phyloP scores from a whole-genome alignment of 2,329 filamentous ascomycete genomes.

The Microsporum audouinii region DNA sequence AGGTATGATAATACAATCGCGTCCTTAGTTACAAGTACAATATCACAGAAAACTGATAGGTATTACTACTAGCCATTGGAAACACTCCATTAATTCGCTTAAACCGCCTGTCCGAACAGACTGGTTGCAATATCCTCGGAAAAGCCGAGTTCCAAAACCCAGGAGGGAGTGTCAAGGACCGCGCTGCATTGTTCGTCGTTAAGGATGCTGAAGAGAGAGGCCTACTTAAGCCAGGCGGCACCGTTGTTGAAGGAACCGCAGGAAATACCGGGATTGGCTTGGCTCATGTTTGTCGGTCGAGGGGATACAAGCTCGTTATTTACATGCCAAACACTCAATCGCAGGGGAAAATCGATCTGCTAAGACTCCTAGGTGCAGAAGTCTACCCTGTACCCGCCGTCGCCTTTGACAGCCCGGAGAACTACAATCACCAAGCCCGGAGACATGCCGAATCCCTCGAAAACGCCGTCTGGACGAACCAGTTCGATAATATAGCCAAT shows the following conservation, averaged over 20 bases:
- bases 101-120: constrained; percentile 76
- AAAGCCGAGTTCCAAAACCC: constrained; percentile 99
- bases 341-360: constrained; percentile 90
- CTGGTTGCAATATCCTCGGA: constrained; percentile 85
- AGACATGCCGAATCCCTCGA: constrained; percentile 76
- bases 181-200: constrained; percentile 87
- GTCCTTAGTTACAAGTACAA: background rate
- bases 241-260: constrained; percentile 91
- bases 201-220: constrained; percentile 85
- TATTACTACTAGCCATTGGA: constrained; percentile 62
- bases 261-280: constrained; percentile 97
- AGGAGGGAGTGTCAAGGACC: constrained; percentile 90
- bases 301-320: constrained; percentile 90
- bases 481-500: constrained; percentile 96
- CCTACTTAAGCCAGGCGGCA: constrained; percentile 71
- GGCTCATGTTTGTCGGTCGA: constrained; percentile 85
- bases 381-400: constrained; percentile 94
- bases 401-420: constrained; percentile 84
- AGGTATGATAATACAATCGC: constrained; percentile 45
- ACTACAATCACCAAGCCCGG: constrained; percentile 95
- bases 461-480: constrained; percentile 96
- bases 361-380: constrained; percentile 82
- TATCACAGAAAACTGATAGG: background rate
- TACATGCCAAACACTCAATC: constrained; percentile 99
- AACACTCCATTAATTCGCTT: constrained; percentile 92